phyloP scores from a whole-genome alignment of 192 early-diverging fungal species.

The Funneliformis geosporum region DNA sequence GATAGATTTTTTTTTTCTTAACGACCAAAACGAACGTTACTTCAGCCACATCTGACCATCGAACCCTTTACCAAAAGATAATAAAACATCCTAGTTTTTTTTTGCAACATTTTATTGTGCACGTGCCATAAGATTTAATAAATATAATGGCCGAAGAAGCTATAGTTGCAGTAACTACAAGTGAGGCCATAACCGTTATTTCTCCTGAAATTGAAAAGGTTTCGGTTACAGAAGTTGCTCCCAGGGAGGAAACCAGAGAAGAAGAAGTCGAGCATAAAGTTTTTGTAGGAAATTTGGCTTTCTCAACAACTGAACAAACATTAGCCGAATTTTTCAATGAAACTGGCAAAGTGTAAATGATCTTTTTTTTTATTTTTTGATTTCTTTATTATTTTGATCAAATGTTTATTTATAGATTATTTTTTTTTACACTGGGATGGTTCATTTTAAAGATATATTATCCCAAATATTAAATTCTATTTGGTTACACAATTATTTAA shows the following conservation, averaged over 20 bases:
- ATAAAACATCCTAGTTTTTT: not conserved
- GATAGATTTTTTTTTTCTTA: constrained; percentile 17
- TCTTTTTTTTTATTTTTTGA: not conserved
- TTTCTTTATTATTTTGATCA: not conserved
- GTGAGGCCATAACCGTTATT: not conserved
- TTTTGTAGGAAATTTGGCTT: constrained; percentile 95
- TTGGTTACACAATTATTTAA: too few relatives aligned
- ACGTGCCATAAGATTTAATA: not conserved
- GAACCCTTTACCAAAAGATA: not conserved
- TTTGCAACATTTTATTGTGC: not conserved
- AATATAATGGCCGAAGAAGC: constrained; percentile 1
- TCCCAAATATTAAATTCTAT: too few relatives aligned
- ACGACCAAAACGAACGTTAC: constrained; percentile 26
- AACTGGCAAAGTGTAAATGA: constrained; percentile 77
- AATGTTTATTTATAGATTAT: not conserved
- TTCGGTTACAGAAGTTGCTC: not conserved
- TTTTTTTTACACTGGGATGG: too few relatives aligned
- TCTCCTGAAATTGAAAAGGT: not conserved
- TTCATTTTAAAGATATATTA: too few relatives aligned
- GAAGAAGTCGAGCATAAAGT: constrained; percentile 69
- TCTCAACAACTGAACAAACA: constrained; percentile 80
- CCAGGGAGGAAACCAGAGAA: constrained; percentile 16
- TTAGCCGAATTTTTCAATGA: constrained; percentile 75
- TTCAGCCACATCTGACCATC: constrained; percentile 13
- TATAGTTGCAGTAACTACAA: not conserved